A percentile compares a stretch with the other conserved stretches of the same genome.
Conservation (phyloP, 306 rosid genomes). For the Acacia acuminata region DNA sequence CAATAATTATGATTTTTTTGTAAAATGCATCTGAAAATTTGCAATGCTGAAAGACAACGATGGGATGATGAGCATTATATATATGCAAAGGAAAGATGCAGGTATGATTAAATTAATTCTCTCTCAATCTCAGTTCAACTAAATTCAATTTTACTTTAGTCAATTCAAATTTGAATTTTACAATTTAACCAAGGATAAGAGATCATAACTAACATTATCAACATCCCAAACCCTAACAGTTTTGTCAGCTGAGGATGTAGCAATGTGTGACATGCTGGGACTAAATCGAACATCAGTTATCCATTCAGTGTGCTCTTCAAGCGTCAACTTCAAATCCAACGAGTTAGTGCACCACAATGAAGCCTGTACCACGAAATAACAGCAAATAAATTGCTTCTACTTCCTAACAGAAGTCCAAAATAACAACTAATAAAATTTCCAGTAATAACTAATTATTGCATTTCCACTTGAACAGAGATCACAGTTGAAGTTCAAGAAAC, state of each 20-base stretch:
- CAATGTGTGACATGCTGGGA: slow-evolving; percentile 59
- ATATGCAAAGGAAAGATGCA: neutral
- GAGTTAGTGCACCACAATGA: slow-evolving; percentile 76
- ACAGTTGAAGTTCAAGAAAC: slow-evolving; percentile 18
- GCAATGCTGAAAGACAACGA: neutral
- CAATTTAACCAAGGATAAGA: neutral
- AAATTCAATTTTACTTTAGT: neutral
- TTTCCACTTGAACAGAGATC: neutral
- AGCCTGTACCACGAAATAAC: slow-evolving; percentile 49
- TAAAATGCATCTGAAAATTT: neutral
- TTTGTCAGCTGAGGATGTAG: slow-evolving; percentile 87
- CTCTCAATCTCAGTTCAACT: slow-evolving; percentile 16
- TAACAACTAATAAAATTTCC: neutral
- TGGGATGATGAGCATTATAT: neutral
- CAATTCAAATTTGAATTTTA: neutral
- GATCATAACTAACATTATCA: slow-evolving; percentile 62
- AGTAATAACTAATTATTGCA: neutral
- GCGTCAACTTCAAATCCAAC: slow-evolving; percentile 52
- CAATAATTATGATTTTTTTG: neutral
- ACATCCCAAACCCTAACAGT: slow-evolving; percentile 84
- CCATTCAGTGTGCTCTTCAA: slow-evolving; percentile 72
- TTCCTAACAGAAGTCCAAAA: neutral
- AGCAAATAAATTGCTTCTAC: neutral
- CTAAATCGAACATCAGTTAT: slow-evolving; percentile 83
- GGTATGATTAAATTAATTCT: neutral